Evolutionary conservation across 2,329 filamentous ascomycete species (phyloP).

Genomic region (Talaromyces sp.): DNA sequence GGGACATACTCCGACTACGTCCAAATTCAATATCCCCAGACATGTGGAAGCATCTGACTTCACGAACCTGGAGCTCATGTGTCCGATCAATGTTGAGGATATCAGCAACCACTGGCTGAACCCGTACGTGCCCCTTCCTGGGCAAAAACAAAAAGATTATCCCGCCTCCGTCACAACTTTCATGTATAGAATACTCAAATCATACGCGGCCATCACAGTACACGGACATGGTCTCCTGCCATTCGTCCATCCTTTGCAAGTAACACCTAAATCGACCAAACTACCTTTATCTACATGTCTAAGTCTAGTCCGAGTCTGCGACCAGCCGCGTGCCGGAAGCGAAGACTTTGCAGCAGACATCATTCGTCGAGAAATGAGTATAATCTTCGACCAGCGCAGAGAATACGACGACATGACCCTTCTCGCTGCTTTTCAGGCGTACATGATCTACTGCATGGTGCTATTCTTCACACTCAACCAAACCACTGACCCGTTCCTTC

Average conservation of each 20-base stretch:
- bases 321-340: conserved; percentile 25
- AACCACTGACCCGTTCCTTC: conserved; percentile 31
- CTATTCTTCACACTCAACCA: conserved; percentile 43
- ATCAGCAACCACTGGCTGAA: conserved; percentile 30
- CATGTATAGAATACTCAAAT: conserved; percentile 24
- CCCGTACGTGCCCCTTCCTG: conserved; percentile 22
- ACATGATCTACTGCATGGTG: conserved; percentile 52
- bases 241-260: conserved; percentile 27
- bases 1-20: neutral
- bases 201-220: conserved; percentile 26
- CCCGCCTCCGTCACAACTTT: conserved; percentile 25
- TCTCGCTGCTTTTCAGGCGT: conserved; percentile 52
- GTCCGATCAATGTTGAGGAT: conserved; percentile 22
- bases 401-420: conserved; percentile 26
- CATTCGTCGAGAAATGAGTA: conserved; percentile 27
- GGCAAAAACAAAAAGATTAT: conserved; percentile 20
- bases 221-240: conserved; percentile 21
- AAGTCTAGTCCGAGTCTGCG: conserved; percentile 28
- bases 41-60: conserved; percentile 16
- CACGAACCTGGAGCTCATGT: conserved; percentile 17
- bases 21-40: neutral
- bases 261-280: conserved; percentile 15
- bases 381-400: conserved; percentile 17
- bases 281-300: conserved; percentile 26
- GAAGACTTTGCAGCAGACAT: conserved; percentile 24